Conservation (phyloP, 2,329 filamentous ascomycete genomes). For the Huntiella decipiens region DNA sequence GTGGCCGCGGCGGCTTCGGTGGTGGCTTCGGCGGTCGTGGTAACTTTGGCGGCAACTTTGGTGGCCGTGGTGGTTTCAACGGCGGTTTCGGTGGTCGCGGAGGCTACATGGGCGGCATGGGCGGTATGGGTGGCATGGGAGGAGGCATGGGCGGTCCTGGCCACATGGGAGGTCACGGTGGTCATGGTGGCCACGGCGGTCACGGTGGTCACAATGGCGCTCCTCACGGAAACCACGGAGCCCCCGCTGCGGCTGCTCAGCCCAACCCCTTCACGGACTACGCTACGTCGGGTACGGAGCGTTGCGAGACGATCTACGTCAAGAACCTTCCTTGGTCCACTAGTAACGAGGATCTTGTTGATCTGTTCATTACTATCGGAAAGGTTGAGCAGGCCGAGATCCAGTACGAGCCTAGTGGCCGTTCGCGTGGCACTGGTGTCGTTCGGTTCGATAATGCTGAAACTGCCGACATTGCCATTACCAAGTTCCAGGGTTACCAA, state of each 20-base stretch:
- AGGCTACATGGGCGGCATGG: constrained; percentile 20
- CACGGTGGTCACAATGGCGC: constrained; percentile 22
- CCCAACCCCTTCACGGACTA: constrained; percentile 91
- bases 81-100: constrained; percentile 26
- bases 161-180: constrained; percentile 15
- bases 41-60: constrained; percentile 30
- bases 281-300: constrained; percentile 71
- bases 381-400: constrained; percentile 98
- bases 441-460: constrained; percentile 73
- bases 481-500: constrained; percentile 94
- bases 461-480: constrained; percentile 81
- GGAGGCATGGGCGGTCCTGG: constrained; percentile 20
- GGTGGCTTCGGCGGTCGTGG: constrained; percentile 39
- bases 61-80: constrained; percentile 25
- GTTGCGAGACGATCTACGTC: constrained; percentile 73
- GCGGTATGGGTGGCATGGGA: constrained; percentile 25
- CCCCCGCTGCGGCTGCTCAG: constrained; percentile 28
- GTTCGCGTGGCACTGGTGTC: constrained; percentile 89
- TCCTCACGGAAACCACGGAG: constrained; percentile 22
- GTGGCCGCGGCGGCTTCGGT: constrained; percentile 38
- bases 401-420: constrained; percentile 91
- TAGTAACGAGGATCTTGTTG: constrained; percentile 90
- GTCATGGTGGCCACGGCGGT: constrained; percentile 14
- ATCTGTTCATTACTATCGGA: constrained; percentile 93
- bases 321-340: constrained; percentile 98